A percentile compares a stretch with the other conserved stretches of the same genome.
These are phyloP conservation scores for Backusella tuberculispora DNA, from an alignment of 192 early-diverging fungal species.

Conservation along the genomic window DNA sequence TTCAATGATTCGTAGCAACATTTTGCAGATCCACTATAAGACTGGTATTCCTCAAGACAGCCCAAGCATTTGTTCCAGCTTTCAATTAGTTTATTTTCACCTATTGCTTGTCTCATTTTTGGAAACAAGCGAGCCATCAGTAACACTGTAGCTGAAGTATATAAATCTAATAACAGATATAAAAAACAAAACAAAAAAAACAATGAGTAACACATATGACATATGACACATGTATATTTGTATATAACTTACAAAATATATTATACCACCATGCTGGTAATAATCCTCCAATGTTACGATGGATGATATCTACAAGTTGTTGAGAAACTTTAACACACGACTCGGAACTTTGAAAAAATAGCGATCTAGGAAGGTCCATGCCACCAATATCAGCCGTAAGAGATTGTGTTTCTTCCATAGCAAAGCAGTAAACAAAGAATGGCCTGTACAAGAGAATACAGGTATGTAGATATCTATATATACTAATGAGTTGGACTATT, in stretches of 20 bases:
- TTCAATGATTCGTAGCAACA: constrained; percentile 23
- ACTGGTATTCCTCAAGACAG: constrained; percentile 17
- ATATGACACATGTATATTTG: no score
- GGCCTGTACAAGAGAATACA: constrained; percentile 30
- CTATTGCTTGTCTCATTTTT: constrained; percentile 19
- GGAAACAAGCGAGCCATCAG: constrained; percentile 27
- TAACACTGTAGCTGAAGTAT: constrained; percentile 24
- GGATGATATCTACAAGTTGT: constrained; percentile 17
- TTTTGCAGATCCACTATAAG: constrained; percentile 22
- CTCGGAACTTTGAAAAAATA: constrained; percentile 25
- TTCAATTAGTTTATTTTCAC: constrained; percentile 15
- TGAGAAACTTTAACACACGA: constrained; percentile 16
- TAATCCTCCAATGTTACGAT: constrained; percentile 16
- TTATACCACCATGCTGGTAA: constrained; percentile 28
- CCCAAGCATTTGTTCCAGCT: constrained; percentile 22
- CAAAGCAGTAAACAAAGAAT: constrained; percentile 26
- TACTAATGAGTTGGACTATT: neutral
- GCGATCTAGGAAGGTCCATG: constrained; percentile 18
- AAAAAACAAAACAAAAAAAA: neutral
- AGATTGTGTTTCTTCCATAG: constrained; percentile 20
- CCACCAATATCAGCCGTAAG: neutral
- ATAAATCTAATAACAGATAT: constrained; percentile 3
- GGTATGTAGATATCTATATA: constrained; percentile 23
- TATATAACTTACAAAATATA: neutral
- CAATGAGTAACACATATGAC: neutral